Evolutionary conservation across 2,329 filamentous ascomycete genomes (phyloP).

Genomic region (Neonectria ditissima): DNA sequence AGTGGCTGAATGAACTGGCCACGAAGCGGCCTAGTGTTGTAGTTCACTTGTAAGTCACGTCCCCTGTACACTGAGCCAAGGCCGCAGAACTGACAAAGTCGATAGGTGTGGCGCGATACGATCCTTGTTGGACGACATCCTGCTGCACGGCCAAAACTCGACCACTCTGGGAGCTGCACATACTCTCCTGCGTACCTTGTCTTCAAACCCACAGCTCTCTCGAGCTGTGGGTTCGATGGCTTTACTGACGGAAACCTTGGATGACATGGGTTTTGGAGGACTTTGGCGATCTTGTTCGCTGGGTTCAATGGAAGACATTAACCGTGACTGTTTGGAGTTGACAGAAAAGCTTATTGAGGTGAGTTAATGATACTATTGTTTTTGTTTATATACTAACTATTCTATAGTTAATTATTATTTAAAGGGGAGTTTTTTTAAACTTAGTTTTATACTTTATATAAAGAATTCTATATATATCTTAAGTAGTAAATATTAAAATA

Average conservation of each 20-base stretch:
- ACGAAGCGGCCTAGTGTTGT: constrained; percentile 66
- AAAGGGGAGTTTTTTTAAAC: constrained; percentile 8
- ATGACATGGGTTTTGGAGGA: constrained; percentile 72
- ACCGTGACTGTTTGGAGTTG: constrained; percentile 56
- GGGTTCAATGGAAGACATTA: constrained; percentile 53
- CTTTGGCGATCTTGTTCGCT: constrained; percentile 70
- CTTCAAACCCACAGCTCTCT: constrained; percentile 64
- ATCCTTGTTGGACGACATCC: constrained; percentile 69
- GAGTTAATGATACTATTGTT: constrained; percentile 36
- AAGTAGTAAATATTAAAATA: constrained; percentile 30
- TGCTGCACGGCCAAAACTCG: constrained; percentile 73
- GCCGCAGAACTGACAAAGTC: constrained; percentile 11
- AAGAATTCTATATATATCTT: not conserved
- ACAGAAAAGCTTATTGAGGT: constrained; percentile 73
- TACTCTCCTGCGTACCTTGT: constrained; percentile 68
- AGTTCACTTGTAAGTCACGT: constrained; percentile 64
- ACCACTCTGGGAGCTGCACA: constrained; percentile 71
- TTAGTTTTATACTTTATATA: constrained; percentile 29
- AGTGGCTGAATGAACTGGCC: constrained; percentile 71
- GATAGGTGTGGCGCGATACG: constrained; percentile 67
- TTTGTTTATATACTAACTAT: constrained; percentile 8
- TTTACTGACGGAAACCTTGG: constrained; percentile 64
- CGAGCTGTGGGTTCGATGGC: constrained; percentile 60
- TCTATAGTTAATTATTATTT: constrained; percentile 20
- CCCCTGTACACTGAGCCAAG: too few relatives aligned